Evolutionary conservation across 2,329 filamentous ascomycete species (phyloP).

Genomic region (Xylaria sp.): DNA sequence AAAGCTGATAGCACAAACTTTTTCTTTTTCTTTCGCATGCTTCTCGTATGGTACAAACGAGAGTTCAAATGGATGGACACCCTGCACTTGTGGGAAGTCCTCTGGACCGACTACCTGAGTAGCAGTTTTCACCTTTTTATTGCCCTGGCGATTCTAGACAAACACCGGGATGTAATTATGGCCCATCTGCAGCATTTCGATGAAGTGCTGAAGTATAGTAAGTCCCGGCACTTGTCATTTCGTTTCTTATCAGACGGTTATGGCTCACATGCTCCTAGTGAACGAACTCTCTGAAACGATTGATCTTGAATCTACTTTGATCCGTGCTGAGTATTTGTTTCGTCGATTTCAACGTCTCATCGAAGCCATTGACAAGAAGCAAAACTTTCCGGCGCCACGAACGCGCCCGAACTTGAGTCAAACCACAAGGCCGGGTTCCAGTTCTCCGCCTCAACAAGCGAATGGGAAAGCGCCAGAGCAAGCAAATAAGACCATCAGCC

Average conservation of each 20-base stretch:
- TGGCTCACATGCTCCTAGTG: constrained; percentile 57
- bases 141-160: constrained; percentile 91
- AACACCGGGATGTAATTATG: constrained; percentile 96
- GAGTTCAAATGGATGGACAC: constrained; percentile 93
- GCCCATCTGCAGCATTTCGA: constrained; percentile 92
- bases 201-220: constrained; percentile 95
- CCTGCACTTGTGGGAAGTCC: constrained; percentile 83
- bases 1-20: constrained; percentile 96
- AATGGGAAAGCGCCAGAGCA: constrained; percentile 47
- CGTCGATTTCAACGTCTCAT: constrained; percentile 85
- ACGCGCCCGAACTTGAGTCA: constrained; percentile 26
- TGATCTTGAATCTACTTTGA: constrained; percentile 83
- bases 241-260: constrained; percentile 6
- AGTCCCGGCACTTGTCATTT: constrained; percentile 41
- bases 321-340: constrained; percentile 88
- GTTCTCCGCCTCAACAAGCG: constrained; percentile 21
- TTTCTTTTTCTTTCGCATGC: constrained; percentile 99
- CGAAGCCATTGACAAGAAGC: constrained; percentile 89
- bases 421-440: constrained; percentile 29
- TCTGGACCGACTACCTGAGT: constrained; percentile 92
- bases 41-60: constrained; percentile 98
- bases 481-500: constrained; percentile 57
- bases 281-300: constrained; percentile 95
- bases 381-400: constrained; percentile 73
- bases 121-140: constrained; percentile 95